Conservation (phyloP, 306 rosid genomes). For the Dryas octopetala region DNA sequence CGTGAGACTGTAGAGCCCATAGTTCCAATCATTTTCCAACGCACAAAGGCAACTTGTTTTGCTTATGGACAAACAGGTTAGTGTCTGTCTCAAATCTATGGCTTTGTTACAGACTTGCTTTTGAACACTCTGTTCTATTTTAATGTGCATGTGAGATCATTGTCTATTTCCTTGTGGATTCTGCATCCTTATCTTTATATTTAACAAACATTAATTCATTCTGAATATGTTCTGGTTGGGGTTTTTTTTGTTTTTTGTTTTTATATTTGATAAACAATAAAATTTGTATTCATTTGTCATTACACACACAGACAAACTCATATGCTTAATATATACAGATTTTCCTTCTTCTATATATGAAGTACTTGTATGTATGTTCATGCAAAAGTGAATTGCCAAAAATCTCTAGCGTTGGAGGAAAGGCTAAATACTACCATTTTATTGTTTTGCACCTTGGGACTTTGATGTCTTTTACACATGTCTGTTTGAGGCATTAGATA, state of each 20-base stretch:
- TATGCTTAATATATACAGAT: background rate
- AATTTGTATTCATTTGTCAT: background rate
- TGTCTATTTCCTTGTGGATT: background rate
- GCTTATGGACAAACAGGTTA: slow-evolving; percentile 99
- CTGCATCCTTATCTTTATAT: background rate
- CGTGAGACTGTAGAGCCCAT: slow-evolving; percentile 98
- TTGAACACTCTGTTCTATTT: background rate
- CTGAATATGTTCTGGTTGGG: background rate
- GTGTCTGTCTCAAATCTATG: slow-evolving; percentile 28
- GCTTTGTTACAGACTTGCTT: slow-evolving; percentile 21
- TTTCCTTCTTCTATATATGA: background rate
- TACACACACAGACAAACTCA: background rate
- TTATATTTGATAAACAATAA: background rate
- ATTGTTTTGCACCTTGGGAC: background rate
- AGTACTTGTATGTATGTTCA: background rate
- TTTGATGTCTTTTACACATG: background rate
- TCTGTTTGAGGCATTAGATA: background rate
- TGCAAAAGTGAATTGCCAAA: background rate
- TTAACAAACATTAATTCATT: background rate
- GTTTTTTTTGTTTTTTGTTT: background rate
- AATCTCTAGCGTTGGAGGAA: background rate
- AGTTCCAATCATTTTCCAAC: slow-evolving; percentile 95
- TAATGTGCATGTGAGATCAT: slow-evolving; percentile 4
- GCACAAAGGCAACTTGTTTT: slow-evolving; percentile 98
- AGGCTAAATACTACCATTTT: background rate